Conservation (phyloP, 768 basidiomycete genomes). For the Rhizopogon vinicolor region DNA sequence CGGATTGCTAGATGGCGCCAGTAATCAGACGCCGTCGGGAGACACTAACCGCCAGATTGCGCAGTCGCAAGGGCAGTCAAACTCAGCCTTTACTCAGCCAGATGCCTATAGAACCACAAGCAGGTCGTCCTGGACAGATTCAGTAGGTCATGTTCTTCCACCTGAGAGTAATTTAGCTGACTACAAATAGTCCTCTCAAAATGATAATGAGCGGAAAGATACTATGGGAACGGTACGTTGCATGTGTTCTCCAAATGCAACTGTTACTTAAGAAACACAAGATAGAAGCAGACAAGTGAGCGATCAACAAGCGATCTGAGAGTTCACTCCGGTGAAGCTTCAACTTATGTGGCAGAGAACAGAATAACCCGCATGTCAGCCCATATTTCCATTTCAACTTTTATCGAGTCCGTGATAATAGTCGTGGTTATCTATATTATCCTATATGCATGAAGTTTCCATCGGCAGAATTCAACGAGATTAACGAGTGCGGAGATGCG, state of each 20-base stretch:
- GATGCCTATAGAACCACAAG: neutral
- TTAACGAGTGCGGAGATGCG: too few species aligned
- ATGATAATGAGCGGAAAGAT: neutral
- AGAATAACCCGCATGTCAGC: neutral
- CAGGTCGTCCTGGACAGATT: neutral
- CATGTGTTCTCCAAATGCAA: neutral
- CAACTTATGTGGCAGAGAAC: neutral
- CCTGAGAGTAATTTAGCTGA: neutral
- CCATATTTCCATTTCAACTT: neutral
- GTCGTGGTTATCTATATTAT: neutral
- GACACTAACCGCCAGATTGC: neutral
- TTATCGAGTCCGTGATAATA: neutral
- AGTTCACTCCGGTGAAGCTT: neutral
- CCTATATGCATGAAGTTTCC: neutral
- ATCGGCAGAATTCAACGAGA: neutral
- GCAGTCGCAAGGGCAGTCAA: neutral
- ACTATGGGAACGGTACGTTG: neutral
- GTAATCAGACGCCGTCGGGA: neutral
- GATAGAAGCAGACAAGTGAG: neutral
- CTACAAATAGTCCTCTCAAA: neutral
- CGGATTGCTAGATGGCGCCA: neutral
- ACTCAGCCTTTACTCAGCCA: neutral
- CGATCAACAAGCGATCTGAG: neutral
- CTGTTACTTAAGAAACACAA: neutral
- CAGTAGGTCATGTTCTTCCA: neutral